A percentile compares a stretch with the other conserved stretches of the same genome.
These are phyloP conservation scores for Arthrobotrys conoides DNA, from an alignment of 2,329 filamentous ascomycete species.

Conservation along the genomic window DNA sequence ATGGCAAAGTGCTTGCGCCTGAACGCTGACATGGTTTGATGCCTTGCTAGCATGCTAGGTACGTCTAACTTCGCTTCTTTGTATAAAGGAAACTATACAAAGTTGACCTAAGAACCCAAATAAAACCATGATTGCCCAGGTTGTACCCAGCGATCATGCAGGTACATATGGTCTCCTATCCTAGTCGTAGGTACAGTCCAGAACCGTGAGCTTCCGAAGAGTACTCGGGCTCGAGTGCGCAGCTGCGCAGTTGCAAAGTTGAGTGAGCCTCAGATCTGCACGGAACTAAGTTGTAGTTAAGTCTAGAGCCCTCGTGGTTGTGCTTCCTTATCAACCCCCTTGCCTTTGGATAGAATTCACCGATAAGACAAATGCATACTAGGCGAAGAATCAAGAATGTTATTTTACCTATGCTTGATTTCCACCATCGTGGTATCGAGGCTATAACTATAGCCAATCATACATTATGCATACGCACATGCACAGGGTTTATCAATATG, in stretches of 20 bases:
- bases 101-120: not conserved
- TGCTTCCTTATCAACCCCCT: slow-evolving; percentile 33
- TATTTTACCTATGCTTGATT: not conserved
- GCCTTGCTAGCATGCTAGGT: not conserved
- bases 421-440: not conserved
- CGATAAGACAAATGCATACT: slow-evolving; percentile 25
- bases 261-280: not conserved
- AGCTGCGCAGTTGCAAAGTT: slow-evolving; percentile 8
- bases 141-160: slow-evolving; percentile 47
- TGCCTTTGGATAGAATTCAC: not conserved
- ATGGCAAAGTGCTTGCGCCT: not conserved
- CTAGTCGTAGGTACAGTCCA: slow-evolving; percentile 15
- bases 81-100: not conserved
- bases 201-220: not conserved
- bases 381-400: no score
- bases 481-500: not conserved
- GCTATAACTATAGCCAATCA: not conserved
- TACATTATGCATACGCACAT: not conserved
- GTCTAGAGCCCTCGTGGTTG: slow-evolving; percentile 34
- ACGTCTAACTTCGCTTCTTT: no score
- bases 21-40: slow-evolving; percentile 8
- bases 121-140: not conserved
- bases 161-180: slow-evolving; percentile 33
- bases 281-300: slow-evolving; percentile 6
- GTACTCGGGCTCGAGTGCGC: no score